Conservation (phyloP, 257 asterid genomes). For the Solanum etuberosum region DNA sequence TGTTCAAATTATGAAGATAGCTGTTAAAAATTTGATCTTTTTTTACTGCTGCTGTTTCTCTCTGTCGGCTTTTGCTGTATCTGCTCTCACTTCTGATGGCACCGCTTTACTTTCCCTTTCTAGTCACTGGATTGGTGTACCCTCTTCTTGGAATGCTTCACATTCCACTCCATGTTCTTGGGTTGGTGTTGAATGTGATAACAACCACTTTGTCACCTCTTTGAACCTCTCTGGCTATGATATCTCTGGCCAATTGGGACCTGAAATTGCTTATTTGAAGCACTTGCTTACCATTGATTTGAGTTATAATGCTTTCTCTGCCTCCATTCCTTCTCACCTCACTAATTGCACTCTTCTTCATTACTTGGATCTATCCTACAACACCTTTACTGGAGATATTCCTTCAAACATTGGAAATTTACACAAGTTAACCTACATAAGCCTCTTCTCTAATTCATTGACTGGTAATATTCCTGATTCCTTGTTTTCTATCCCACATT, state of each 20-base stretch:
- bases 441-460: constrained; percentile 39
- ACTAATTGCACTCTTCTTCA: constrained; percentile 39
- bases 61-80: not conserved
- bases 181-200: constrained; percentile 60
- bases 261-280: constrained; percentile 40
- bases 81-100: constrained; percentile 45
- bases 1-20: constrained; percentile 11
- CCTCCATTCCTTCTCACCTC: constrained; percentile 39
- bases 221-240: constrained; percentile 38
- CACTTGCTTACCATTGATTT: constrained; percentile 36
- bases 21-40: constrained; percentile 8
- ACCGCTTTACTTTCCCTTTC: constrained; percentile 44
- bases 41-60: constrained; percentile 25
- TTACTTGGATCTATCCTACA: constrained; percentile 38
- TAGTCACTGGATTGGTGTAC: constrained; percentile 48
- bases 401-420: constrained; percentile 49
- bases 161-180: constrained; percentile 73
- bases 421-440: constrained; percentile 21
- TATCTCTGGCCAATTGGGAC: constrained; percentile 64
- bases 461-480: constrained; percentile 50
- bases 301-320: constrained; percentile 32
- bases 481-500: constrained; percentile 37
- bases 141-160: constrained; percentile 80
- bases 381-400: constrained; percentile 42
- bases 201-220: constrained; percentile 12